Evolutionary conservation across 768 basidiomycete species (phyloP).

Genomic region (Macrolepiota albuminosa): DNA sequence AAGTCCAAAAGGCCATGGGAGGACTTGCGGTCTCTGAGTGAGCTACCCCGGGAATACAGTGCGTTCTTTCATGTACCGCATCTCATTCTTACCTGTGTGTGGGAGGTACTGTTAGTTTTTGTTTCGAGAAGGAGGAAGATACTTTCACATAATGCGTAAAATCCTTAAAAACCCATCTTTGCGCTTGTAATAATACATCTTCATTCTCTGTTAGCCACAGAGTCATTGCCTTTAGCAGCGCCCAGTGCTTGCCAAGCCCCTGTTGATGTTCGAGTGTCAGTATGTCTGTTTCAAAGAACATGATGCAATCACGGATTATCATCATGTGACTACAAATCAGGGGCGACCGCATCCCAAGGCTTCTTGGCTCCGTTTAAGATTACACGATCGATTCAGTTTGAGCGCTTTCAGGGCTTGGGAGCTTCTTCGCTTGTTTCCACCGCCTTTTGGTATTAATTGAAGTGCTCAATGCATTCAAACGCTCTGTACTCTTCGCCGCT

Average conservation of each 20-base stretch:
- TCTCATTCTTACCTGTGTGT: slow-evolving; percentile 3
- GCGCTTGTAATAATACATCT: slow-evolving; percentile 11
- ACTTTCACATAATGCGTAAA: slow-evolving; percentile 9
- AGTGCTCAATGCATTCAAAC: slow-evolving; percentile 3
- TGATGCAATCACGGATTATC: background rate
- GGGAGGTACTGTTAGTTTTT: slow-evolving; percentile 3
- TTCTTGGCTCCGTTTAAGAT: no score
- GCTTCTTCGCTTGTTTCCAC: slow-evolving; percentile 10
- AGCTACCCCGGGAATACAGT: slow-evolving; percentile 17
- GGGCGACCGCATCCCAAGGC: no score
- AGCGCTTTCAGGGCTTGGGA: slow-evolving; percentile 7
- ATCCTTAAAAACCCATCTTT: slow-evolving; percentile 9
- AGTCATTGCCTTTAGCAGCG: background rate
- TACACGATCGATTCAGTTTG: slow-evolving; percentile 9
- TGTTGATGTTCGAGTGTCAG: background rate
- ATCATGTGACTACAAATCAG: background rate
- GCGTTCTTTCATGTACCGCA: slow-evolving; percentile 5
- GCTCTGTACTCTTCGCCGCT: slow-evolving; percentile 5
- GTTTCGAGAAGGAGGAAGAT: slow-evolving; percentile 2
- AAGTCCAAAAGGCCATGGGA: slow-evolving; percentile 74
- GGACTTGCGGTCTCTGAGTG: slow-evolving; percentile 71
- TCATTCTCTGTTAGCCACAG: background rate
- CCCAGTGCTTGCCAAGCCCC: background rate
- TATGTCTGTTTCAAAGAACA: no score
- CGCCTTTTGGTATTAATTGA: slow-evolving; percentile 7